A percentile compares a stretch with the other conserved stretches of the same genome.
phyloP scores from a whole-genome alignment of 2,329 filamentous ascomycete genomes.

The Thielaviopsis populi region DNA sequence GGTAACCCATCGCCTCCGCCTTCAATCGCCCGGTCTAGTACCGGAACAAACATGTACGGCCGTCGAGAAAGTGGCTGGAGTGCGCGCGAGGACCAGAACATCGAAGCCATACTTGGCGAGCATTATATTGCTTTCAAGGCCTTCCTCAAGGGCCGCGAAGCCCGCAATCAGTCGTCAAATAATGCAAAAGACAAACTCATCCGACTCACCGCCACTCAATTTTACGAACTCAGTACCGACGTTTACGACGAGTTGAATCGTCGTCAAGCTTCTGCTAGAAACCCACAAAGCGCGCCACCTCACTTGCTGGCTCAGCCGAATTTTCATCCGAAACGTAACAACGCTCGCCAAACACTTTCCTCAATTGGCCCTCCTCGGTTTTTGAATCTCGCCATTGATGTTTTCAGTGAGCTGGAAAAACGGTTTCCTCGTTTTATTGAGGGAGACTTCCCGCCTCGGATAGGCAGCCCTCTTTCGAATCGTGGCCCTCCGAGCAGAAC shows the following conservation, averaged over 20 bases:
- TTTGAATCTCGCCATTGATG: slow-evolving; percentile 82
- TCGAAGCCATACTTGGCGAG: slow-evolving; percentile 51
- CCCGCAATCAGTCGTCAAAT: slow-evolving; percentile 55
- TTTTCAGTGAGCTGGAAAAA: slow-evolving; percentile 87
- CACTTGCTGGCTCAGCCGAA: slow-evolving; percentile 72
- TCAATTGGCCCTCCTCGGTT: slow-evolving; percentile 79
- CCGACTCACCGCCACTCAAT: slow-evolving; percentile 78
- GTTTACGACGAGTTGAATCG: slow-evolving; percentile 90
- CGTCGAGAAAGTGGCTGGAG: slow-evolving; percentile 51
- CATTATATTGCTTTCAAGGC: slow-evolving; percentile 69
- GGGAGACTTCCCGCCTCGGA: slow-evolving; percentile 50
- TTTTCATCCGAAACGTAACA: slow-evolving; percentile 94
- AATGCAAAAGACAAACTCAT: slow-evolving; percentile 89
- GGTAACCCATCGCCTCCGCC: slow-evolving; percentile 70
- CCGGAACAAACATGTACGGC: slow-evolving; percentile 56
- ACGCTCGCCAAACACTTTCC: slow-evolving; percentile 88
- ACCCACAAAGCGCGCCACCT: slow-evolving; percentile 43
- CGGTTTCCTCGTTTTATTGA: slow-evolving; percentile 69
- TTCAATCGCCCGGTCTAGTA: slow-evolving; percentile 74
- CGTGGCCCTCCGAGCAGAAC: slow-evolving; percentile 43
- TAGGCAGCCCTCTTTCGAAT: slow-evolving; percentile 52
- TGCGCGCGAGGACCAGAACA: slow-evolving; percentile 39
- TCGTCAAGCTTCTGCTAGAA: slow-evolving; percentile 54
- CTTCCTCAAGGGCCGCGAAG: slow-evolving; percentile 64
- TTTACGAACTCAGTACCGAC: slow-evolving; percentile 94